phyloP scores from a whole-genome alignment of 257 asterid genomes.

The Cordia subcordata region DNA sequence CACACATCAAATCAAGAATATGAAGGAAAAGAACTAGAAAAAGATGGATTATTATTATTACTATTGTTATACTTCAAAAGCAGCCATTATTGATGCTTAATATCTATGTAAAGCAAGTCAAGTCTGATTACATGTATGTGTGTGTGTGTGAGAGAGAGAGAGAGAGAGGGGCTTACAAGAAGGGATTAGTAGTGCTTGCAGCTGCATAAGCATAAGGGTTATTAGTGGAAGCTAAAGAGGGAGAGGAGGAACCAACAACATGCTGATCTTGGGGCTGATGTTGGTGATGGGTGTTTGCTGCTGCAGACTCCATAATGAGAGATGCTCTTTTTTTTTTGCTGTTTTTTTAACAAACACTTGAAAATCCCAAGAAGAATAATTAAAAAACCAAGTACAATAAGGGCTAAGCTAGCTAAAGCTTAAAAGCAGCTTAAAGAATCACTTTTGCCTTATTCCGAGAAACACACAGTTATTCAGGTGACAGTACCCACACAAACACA shows the following conservation, averaged over 20 bases:
- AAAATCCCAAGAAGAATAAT: constrained; percentile 75
- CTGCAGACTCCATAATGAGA: constrained; percentile 48
- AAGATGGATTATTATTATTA: too few species aligned
- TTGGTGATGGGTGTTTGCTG: constrained; percentile 56
- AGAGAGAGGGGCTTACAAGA: constrained; percentile 55
- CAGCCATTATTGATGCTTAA: too few species aligned
- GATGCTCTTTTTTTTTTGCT: constrained; percentile 31
- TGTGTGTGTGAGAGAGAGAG: constrained; percentile 18
- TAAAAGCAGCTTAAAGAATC: constrained; percentile 11
- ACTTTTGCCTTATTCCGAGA: constrained; percentile 25
- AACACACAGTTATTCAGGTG: constrained; percentile 6
- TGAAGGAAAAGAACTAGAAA: constrained; percentile 17
- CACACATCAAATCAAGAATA: constrained; percentile 41
- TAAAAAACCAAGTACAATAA: constrained; percentile 16
- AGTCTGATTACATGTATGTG: too few species aligned
- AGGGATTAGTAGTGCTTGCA: constrained; percentile 33
- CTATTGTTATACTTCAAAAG: too few species aligned
- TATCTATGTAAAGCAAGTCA: too few species aligned
- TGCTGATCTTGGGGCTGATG: constrained; percentile 34
- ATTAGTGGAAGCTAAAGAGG: too few species aligned
- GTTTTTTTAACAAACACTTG: constrained; percentile 45
- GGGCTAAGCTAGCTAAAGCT: constrained; percentile 5
- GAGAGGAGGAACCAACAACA: constrained; percentile 46
- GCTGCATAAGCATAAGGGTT: constrained; percentile 42
- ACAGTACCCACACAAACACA: background rate